Base-by-base conservation (phyloP, 1,284 basidiomycete genomes). In the Anthracocystis walkeri region DNA sequence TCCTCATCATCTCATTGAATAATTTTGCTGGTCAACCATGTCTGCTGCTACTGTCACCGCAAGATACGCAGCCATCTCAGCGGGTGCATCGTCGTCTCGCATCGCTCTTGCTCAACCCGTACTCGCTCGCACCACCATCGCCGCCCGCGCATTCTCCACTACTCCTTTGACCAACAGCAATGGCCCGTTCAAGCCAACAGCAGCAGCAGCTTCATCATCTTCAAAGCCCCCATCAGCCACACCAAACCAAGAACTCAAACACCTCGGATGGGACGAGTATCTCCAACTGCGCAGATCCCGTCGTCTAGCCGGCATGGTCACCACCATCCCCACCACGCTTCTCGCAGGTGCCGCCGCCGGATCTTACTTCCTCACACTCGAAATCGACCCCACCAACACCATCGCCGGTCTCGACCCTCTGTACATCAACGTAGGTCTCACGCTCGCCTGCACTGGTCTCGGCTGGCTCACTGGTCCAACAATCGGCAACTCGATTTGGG, bases 381-480 rank as follows among this genome's bases (percentile, higher is more conserved):
- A 82, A 44, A 73, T 84, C 27, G 81, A 83, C 33, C 81, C 82
- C 6, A 71, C 52, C 50, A 73, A 78, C 50, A 62, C 77, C 11
- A 67, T 81, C n/a, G 59, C 60, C 18, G 82, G 82, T 16, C 68
- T 84, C 46, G 82, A 84, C 46, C 82, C 82, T 16, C 58, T 81
- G 45, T 75, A 78, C 55, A 69, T 84, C 61, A 79, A 77, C 25
- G 71, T 74, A n/a, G 71, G 76, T 42, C 71, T 77, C n/a, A 83
- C 81, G 14, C 68, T 81, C 5, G 78, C 79, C 12, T 77, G 69
- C 46, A 78, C 77, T 5, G 80, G 80, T 44, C 64, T 82, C 16
- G 82, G 82, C 23, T 84, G 81, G 77, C 77, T 84, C 23, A 57
- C 78, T 7, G 82, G 82, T 4, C 82, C 82, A 1, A 77, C 81